A percentile compares a stretch with the other conserved stretches of the same genome.
Conservation (phyloP, 2,329 filamentous ascomycete species). For the Aspergillus sp. region DNA sequence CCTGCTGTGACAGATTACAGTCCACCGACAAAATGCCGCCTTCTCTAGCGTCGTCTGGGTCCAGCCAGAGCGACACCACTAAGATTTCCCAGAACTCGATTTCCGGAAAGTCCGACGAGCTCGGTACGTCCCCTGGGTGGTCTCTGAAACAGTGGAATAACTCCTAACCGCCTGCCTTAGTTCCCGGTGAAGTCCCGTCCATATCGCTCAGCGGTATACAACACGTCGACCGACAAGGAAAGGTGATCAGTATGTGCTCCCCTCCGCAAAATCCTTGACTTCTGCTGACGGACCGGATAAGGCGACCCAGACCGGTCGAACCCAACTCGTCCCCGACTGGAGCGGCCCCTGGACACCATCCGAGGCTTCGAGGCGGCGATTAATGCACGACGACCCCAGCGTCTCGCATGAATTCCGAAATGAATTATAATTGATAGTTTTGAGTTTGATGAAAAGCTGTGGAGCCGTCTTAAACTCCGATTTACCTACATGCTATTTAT, state of each 20-base stretch:
- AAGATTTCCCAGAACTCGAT: slow-evolving; percentile 34
- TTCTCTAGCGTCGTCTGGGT: slow-evolving; percentile 4
- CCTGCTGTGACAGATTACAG: background rate
- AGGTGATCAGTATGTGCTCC: slow-evolving; percentile 65
- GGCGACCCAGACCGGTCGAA: slow-evolving; percentile 89
- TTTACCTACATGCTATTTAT: background rate
- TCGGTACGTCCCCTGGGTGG: slow-evolving; percentile 59
- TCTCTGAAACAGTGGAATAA: background rate
- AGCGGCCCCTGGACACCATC: slow-evolving; percentile 89
- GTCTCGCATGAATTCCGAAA: background rate
- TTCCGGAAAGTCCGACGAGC: slow-evolving; percentile 83
- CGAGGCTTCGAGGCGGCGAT: slow-evolving; percentile 86
- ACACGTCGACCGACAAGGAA: slow-evolving; percentile 74
- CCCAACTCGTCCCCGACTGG: slow-evolving; percentile 80
- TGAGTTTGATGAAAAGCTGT: background rate
- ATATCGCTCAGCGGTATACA: slow-evolving; percentile 70
- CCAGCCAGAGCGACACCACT: slow-evolving; percentile 13
- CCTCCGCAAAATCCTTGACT: too few relatives aligned
- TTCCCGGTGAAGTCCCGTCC: slow-evolving; percentile 37
- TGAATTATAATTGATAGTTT: background rate
- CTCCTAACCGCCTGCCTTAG: background rate
- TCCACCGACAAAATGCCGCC: slow-evolving; percentile 3
- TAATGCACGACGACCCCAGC: slow-evolving; percentile 56
- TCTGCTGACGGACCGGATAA: slow-evolving; percentile 35
- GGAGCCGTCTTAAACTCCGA: background rate